Evolutionary conservation across 371 early-diverging fungal species (phyloP), one percentile per base, ranked within the genome.

Genomic region (Mortierella sp.): DNA sequence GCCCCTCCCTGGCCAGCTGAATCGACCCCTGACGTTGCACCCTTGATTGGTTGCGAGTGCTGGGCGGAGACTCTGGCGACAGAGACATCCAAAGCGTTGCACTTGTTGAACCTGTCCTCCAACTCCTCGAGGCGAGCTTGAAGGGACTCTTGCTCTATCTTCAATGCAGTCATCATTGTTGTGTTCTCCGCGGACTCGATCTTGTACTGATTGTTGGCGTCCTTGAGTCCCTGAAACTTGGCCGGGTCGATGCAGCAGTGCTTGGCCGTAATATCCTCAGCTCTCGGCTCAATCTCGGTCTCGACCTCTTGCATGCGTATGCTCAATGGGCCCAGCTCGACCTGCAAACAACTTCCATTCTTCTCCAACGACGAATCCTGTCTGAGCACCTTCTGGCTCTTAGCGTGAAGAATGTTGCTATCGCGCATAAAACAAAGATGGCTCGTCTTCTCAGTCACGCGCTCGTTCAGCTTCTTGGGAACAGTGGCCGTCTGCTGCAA

Each of bases 351-450:
- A 5, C 52, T 44, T 8, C 86, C 48, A 22, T 66, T 71, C 1
- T 44, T 65, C 63, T 90, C 90, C 29, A 89, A 73, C n/a, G 65
- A 29, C 3, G 41, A 44, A 2, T 88, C 74, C 31, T 85, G 79
- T 47, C 68, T 73, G 39, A 71, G 70, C 40, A 85, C 70, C 1
- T 83, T 82, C 53, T 88, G 86, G 41, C 86, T 86, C 73, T 93
- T 91, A 5, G 85, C 71, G 4, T 94, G 90, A 65, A 95, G 80
- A 6, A 90, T 76, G 78, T 95, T 95, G 44, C 91, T 91, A 70
- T 94, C 95, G 14, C 93, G 91, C 55, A 95, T 79, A 24, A 94
- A 71, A 76, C 88, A 88, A 45, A 90, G 69, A 63, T 93, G 89
- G 71, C 92, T 88, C 63, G 92, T 85, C 85, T 92, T 91, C 65